Conservation (phyloP, 352 stramenopile species). For the Phytopythium kandeliae region DNA sequence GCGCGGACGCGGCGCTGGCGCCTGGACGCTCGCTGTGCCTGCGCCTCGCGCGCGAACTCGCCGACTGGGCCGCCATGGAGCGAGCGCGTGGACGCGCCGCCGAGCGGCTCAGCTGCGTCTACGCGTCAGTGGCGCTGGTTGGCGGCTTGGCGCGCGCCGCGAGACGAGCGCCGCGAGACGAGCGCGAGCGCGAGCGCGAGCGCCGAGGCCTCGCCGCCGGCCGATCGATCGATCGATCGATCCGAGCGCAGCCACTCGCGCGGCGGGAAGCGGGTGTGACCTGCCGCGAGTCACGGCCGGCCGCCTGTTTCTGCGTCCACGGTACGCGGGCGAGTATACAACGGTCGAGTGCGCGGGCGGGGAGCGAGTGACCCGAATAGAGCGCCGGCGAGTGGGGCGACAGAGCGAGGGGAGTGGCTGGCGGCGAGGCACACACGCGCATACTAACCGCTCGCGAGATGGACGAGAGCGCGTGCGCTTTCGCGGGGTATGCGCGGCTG, state of each 20-base stretch:
- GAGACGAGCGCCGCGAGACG: not conserved
- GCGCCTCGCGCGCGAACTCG: not conserved
- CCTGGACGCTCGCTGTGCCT: not conserved
- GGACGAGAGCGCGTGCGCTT: too few species aligned
- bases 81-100: too few species aligned
- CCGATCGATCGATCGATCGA: not conserved
- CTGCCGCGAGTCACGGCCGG: slow-evolving; percentile 5
- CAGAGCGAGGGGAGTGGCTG: too few species aligned
- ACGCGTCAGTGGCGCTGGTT: too few species aligned
- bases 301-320: slow-evolving; percentile 7
- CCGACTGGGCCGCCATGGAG: not conserved
- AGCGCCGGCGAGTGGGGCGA: too few species aligned
- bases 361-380: not conserved
- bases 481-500: too few species aligned
- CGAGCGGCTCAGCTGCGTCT: too few species aligned
- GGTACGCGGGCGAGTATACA: slow-evolving; percentile 2
- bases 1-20: slow-evolving; percentile 6
- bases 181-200: not conserved
- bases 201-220: not conserved
- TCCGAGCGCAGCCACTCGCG: slow-evolving; percentile 4
- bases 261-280: not conserved
- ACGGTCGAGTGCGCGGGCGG: too few species aligned
- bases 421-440: not conserved
- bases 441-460: slow-evolving; percentile 6
- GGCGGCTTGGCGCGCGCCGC: not conserved